Percentiles rank a stretch among this genome's conserved stretches.
Conservation (phyloP, 805 yeast species). For the Kuraishia capsulata region DNA sequence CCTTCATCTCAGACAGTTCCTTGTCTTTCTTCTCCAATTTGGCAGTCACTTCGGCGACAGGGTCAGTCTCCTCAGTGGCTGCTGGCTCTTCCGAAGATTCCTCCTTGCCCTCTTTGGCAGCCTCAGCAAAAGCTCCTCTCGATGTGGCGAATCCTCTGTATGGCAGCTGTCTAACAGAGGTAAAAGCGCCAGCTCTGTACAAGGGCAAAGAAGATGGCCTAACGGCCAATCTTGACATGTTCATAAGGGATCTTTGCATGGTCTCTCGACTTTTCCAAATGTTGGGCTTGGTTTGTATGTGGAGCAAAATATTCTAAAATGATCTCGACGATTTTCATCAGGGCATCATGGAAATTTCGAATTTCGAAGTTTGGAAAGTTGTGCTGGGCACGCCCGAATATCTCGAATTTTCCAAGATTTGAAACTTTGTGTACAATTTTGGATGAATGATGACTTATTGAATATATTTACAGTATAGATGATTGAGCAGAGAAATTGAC, state of each 20-base stretch:
- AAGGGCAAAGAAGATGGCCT: neutral
- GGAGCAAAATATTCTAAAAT: no score
- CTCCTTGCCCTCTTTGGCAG: conserved; percentile 8
- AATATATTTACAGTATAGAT: no score
- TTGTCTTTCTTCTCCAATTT: conserved; percentile 55
- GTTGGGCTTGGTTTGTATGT: neutral
- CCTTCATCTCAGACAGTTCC: conserved; percentile 76
- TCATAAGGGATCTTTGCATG: conserved; percentile 3
- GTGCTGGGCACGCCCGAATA: no score
- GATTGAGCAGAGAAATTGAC: no score
- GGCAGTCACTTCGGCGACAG: conserved; percentile 31
- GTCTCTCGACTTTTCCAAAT: no score
- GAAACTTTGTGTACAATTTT: no score
- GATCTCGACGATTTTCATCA: no score
- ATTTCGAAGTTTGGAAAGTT: no score
- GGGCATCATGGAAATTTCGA: no score
- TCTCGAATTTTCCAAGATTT: no score
- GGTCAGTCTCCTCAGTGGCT: conserved; percentile 7
- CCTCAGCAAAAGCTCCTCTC: conserved; percentile 18
- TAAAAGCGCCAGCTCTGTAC: conserved; percentile 1
- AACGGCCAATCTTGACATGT: neutral
- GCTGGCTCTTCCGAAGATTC: conserved; percentile 13
- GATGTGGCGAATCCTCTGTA: conserved; percentile 15
- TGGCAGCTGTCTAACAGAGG: neutral
- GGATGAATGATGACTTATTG: no score